phyloP scores from a whole-genome alignment of 2,329 filamentous ascomycete genomes.

The Sphaerulina vaccinii region DNA sequence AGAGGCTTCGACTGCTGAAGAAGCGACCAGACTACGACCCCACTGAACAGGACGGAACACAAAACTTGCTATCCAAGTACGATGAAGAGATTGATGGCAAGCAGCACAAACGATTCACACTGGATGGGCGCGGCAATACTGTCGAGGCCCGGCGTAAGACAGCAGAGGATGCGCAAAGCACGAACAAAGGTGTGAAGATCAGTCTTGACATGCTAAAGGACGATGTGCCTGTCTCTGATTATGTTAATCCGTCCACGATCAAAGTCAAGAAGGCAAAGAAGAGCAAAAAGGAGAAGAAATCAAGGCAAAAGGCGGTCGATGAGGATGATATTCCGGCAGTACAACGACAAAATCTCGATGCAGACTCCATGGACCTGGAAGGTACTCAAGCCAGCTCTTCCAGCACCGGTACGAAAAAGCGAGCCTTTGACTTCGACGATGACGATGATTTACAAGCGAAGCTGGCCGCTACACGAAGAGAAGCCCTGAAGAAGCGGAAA shows the following conservation, averaged over 20 bases:
- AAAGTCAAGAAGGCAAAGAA: slow-evolving; percentile 95
- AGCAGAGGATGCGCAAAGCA: slow-evolving; percentile 52
- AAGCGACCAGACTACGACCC: slow-evolving; percentile 87
- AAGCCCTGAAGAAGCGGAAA: slow-evolving; percentile 88
- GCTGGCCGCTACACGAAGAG: slow-evolving; percentile 76
- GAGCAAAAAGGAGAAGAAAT: slow-evolving; percentile 68
- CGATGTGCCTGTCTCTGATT: slow-evolving; percentile 75
- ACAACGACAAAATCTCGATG: slow-evolving; percentile 31
- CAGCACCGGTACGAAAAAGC: slow-evolving; percentile 54
- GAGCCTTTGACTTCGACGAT: slow-evolving; percentile 57
- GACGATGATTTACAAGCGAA: slow-evolving; percentile 90
- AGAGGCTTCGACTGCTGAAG: slow-evolving; percentile 84
- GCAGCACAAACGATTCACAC: slow-evolving; percentile 80
- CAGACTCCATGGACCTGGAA: slow-evolving; percentile 73
- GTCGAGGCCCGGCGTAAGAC: slow-evolving; percentile 58
- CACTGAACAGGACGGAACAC: slow-evolving; percentile 65
- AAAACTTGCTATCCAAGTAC: slow-evolving; percentile 79
- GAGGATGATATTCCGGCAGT: slow-evolving; percentile 54
- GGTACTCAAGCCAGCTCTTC: slow-evolving; percentile 35
- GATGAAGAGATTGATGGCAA: slow-evolving; percentile 94
- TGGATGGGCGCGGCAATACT: slow-evolving; percentile 73
- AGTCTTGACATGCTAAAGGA: slow-evolving; percentile 70
- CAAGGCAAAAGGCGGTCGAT: slow-evolving; percentile 65
- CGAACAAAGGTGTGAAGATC: slow-evolving; percentile 66
- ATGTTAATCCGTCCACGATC: slow-evolving; percentile 79